These are phyloP conservation scores for Yamadazyma kanchanaburiensis DNA, from an alignment of 1,139 yeast species.

Conservation along the genomic window DNA sequence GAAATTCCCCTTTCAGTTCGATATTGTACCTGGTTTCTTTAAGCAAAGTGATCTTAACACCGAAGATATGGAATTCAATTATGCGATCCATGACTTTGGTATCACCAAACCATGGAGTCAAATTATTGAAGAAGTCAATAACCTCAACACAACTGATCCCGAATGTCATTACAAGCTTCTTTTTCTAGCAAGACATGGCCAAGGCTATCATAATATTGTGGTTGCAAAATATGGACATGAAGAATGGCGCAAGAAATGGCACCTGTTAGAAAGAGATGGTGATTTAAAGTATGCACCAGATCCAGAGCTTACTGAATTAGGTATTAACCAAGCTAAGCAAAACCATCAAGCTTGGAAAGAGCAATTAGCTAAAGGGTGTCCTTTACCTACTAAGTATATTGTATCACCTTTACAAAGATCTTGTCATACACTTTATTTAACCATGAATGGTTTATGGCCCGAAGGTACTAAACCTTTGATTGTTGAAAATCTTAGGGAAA, in stretches of 20 bases:
- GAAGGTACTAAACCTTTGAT: constrained; percentile 30
- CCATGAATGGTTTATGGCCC: constrained; percentile 51
- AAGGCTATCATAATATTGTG: constrained; percentile 70
- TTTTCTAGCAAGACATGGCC: constrained; percentile 74
- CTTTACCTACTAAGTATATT: constrained; percentile 54
- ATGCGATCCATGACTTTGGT: constrained; percentile 50
- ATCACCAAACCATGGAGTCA: constrained; percentile 47
- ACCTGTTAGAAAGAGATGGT: constrained; percentile 52
- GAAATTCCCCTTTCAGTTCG: no score
- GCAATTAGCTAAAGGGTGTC: constrained; percentile 47
- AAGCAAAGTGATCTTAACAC: constrained; percentile 45
- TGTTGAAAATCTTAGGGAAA: constrained; percentile 63
- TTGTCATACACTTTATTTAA: constrained; percentile 50
- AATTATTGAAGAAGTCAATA: constrained; percentile 27
- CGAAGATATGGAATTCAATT: constrained; percentile 48
- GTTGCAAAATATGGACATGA: constrained; percentile 53
- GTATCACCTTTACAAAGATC: constrained; percentile 69
- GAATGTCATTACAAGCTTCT: constrained; percentile 52
- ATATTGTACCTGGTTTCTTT: constrained; percentile 48
- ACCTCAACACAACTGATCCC: constrained; percentile 1
- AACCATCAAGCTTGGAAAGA: constrained; percentile 44
- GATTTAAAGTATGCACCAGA: constrained; percentile 65
- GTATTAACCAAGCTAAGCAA: constrained; percentile 43
- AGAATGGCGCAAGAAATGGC: constrained; percentile 64
- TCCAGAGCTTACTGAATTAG: constrained; percentile 59